Evolutionary conservation across 2,329 filamentous ascomycete genomes (phyloP).

Genomic region (Sclerotinia glacialis): DNA sequence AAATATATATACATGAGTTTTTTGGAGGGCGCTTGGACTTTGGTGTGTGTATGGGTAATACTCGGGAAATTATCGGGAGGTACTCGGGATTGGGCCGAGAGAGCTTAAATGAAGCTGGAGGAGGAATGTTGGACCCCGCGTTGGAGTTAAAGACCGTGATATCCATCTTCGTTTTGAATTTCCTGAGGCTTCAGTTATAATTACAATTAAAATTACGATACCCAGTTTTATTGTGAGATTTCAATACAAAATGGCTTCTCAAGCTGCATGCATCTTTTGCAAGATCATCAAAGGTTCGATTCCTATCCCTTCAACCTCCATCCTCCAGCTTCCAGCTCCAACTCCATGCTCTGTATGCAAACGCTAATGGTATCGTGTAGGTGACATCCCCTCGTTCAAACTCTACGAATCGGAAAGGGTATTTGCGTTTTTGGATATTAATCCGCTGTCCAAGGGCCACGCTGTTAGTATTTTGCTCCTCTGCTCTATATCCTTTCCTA

Average conservation of each 20-base stretch:
- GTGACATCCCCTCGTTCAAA: constrained; percentile 95
- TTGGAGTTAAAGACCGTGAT: not conserved
- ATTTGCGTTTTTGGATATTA: constrained; percentile 93
- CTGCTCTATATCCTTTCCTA: not conserved
- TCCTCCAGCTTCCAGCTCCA: constrained; percentile 20
- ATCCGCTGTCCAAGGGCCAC: constrained; percentile 83
- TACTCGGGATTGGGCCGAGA: too few species aligned
- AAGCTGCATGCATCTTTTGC: constrained; percentile 86
- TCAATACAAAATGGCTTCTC: constrained; percentile 2
- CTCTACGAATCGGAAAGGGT: constrained; percentile 93
- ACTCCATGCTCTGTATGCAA: not conserved
- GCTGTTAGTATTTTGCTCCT: constrained; percentile 59
- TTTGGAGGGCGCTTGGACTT: not conserved
- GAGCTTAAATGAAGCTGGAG: constrained; percentile 1
- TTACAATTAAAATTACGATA: not conserved
- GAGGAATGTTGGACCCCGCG: constrained; percentile 15
- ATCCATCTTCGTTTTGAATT: not conserved
- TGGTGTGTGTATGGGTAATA: not conserved
- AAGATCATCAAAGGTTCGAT: constrained; percentile 85
- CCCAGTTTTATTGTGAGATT: not conserved
- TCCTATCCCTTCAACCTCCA: too few species aligned
- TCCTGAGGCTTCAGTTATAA: not conserved
- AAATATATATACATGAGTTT: constrained; percentile 15
- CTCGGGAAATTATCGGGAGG: not conserved
- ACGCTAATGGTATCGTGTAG: constrained; percentile 46